phyloP scores from a whole-genome alignment of 352 stramenopile genomes.

The Phytophthora litchii region DNA sequence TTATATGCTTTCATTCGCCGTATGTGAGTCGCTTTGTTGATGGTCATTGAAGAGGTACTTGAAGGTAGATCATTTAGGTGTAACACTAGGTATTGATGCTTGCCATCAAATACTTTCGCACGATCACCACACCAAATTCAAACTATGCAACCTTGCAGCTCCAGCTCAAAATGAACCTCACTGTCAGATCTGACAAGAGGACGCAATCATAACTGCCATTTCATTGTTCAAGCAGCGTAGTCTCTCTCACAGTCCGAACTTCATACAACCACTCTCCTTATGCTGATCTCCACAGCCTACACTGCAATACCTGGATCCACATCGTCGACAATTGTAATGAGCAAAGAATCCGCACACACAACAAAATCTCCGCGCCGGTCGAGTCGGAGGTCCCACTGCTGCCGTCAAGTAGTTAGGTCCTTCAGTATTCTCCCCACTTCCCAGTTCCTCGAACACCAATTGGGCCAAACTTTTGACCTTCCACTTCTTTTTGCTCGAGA shows the following conservation, averaged over 20 bases:
- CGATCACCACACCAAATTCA: too few relatives aligned
- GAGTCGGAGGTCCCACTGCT: constrained; percentile 57
- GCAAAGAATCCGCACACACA: constrained; percentile 87
- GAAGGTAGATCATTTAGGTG: too few relatives aligned
- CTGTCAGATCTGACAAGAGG: too few relatives aligned
- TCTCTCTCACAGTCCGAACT: constrained; percentile 72
- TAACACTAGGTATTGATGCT: too few relatives aligned
- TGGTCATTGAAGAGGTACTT: too few relatives aligned
- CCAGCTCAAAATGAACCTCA: too few relatives aligned
- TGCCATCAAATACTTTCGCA: too few relatives aligned
- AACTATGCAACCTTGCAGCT: too few relatives aligned
- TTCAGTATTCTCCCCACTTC: constrained; percentile 23
- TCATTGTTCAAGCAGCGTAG: not conserved
- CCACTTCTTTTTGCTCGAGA: constrained; percentile 44
- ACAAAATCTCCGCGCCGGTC: constrained; percentile 83
- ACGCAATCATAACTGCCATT: not conserved
- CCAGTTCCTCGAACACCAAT: constrained; percentile 86
- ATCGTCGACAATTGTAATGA: constrained; percentile 74
- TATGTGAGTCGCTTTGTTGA: not conserved
- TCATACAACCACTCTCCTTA: constrained; percentile 91
- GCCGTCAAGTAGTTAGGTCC: constrained; percentile 77
- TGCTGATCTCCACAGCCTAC: constrained; percentile 86
- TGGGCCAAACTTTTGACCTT: constrained; percentile 91
- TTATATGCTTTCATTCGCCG: not conserved
- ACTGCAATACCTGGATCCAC: constrained; percentile 70